A percentile compares a stretch with the other conserved stretches of the same genome.
These are phyloP conservation scores for Candida dubliniensis DNA, from an alignment of 1,139 yeast species.

Conservation along the genomic window DNA sequence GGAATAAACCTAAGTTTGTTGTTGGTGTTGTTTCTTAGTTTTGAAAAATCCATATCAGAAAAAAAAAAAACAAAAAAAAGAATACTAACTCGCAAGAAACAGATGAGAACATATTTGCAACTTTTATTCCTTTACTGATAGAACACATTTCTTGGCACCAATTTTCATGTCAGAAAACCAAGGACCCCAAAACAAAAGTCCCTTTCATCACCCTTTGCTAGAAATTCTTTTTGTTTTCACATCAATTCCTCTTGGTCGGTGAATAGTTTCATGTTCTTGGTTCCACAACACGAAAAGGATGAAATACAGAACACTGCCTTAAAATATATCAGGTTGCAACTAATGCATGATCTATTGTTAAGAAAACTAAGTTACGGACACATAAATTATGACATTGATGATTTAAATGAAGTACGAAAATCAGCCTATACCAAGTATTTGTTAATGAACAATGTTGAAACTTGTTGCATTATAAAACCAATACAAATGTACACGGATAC, in stretches of 20 bases:
- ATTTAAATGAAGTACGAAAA: background rate
- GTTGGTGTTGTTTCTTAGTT: background rate
- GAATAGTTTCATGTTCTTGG: background rate
- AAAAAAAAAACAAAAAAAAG: background rate
- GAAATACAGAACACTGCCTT: background rate
- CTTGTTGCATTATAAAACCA: background rate
- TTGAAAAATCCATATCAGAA: background rate
- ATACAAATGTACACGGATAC: background rate
- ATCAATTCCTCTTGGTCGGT: background rate
- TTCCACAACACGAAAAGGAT: background rate
- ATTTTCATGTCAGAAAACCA: background rate
- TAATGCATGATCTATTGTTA: constrained; percentile 1
- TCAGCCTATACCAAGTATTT: background rate
- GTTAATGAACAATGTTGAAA: background rate
- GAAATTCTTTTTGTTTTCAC: no score
- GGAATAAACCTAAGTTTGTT: no score
- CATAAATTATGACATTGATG: background rate
- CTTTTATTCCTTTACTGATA: no score
- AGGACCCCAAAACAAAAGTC: background rate
- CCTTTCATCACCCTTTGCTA: background rate
- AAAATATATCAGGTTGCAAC: constrained; percentile 1
- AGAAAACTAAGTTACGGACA: constrained; percentile 5
- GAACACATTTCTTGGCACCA: no score
- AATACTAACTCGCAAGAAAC: no score
- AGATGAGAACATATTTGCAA: no score